Percentiles rank a stretch among this genome's conserved stretches.
Evolutionary conservation across 2,329 filamentous ascomycete species (phyloP).

Genomic region (Westerdykella ornata): DNA sequence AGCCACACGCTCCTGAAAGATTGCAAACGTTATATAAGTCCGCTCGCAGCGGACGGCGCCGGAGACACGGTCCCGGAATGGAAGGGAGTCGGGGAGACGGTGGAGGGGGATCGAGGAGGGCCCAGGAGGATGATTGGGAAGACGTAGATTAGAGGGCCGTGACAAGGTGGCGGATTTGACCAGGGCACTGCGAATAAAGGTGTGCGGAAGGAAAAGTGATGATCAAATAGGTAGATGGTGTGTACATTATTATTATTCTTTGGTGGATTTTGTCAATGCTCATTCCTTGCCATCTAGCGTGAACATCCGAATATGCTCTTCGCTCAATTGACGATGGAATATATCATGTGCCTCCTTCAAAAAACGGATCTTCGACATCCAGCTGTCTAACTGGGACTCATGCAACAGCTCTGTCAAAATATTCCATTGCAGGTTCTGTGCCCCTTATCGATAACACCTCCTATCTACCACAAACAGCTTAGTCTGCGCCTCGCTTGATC

Average conservation of each 20-base stretch:
- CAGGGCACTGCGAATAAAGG: too few species aligned
- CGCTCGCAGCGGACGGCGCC: slow-evolving; percentile 21
- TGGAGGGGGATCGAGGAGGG: slow-evolving; percentile 30
- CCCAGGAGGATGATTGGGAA: slow-evolving; percentile 23
- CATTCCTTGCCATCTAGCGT: too few species aligned
- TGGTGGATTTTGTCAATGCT: too few species aligned
- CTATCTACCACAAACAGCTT: too few species aligned
- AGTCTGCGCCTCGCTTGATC: background rate
- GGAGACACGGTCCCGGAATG: slow-evolving; percentile 28
- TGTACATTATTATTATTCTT: background rate
- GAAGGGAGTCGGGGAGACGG: slow-evolving; percentile 33
- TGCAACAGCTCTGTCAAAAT: slow-evolving; percentile 46
- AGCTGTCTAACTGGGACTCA: too few species aligned
- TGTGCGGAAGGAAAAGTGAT: too few species aligned
- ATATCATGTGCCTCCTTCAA: slow-evolving; percentile 61
- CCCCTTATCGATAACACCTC: background rate
- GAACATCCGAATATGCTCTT: background rate
- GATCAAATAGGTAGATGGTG: background rate
- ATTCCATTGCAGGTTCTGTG: slow-evolving; percentile 39
- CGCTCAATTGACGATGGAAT: background rate
- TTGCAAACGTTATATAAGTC: too few species aligned
- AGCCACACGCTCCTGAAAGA: too few species aligned
- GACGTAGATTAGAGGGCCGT: background rate
- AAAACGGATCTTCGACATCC: slow-evolving; percentile 49
- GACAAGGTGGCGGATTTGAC: background rate